These are phyloP conservation scores for Candida wancherniae DNA, from an alignment of 805 yeast species.

Conservation along the genomic window DNA sequence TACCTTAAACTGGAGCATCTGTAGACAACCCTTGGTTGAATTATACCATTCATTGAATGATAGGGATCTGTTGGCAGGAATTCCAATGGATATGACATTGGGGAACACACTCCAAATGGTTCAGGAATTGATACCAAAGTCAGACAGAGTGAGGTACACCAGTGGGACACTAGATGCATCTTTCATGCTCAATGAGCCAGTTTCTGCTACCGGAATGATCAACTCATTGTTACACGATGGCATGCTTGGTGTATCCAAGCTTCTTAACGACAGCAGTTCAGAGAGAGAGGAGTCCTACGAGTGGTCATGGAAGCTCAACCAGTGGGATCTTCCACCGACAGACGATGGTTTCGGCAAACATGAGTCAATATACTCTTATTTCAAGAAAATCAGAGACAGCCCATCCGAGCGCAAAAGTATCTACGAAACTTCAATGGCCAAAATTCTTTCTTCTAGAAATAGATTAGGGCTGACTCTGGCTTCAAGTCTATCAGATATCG, in stretches of 20 bases:
- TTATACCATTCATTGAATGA: constrained; percentile 56
- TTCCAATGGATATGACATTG: constrained; percentile 55
- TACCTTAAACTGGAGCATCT: constrained; percentile 1
- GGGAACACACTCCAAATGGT: constrained; percentile 45
- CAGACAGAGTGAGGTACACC: constrained; percentile 46
- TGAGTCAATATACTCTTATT: constrained; percentile 46
- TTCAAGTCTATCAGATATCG: too few species aligned
- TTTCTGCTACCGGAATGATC: constrained; percentile 18
- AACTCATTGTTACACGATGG: constrained; percentile 48
- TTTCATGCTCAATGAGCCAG: constrained; percentile 10
- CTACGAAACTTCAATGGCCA: constrained; percentile 19
- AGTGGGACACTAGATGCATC: constrained; percentile 54
- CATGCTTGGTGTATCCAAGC: constrained; percentile 50
- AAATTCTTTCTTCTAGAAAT: constrained; percentile 17
- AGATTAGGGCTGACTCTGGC: too few species aligned
- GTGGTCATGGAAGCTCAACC: constrained; percentile 71
- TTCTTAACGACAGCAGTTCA: constrained; percentile 28
- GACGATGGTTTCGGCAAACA: constrained; percentile 32
- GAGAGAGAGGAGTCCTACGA: constrained; percentile 35
- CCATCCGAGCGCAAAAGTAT: constrained; percentile 15
- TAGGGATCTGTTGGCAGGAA: constrained; percentile 58
- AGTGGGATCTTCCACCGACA: constrained; percentile 69
- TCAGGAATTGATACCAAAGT: constrained; percentile 21
- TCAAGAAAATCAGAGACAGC: constrained; percentile 44
- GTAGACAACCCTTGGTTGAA: constrained; percentile 7